Conservation (phyloP, 176 grass and related monocot species). For the Carex parvula region DNA sequence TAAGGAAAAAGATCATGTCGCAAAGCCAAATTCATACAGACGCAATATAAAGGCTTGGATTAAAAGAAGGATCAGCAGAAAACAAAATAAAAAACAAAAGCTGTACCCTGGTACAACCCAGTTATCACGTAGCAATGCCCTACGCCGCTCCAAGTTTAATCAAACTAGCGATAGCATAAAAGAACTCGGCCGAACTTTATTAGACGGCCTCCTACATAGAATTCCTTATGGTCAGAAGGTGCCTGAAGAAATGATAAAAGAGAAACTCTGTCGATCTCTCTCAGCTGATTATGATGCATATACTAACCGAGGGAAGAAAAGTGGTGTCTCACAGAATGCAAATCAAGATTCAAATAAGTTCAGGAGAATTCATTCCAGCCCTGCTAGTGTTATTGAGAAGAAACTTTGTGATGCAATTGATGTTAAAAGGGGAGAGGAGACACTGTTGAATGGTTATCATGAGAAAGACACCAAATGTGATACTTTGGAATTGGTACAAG, state of each 20-base stretch:
- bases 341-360: slow-evolving; percentile 10
- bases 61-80: slow-evolving; percentile 22
- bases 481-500: not conserved
- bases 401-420: slow-evolving; percentile 12
- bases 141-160: not conserved
- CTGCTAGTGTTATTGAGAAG: slow-evolving; percentile 7
- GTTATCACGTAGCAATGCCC: slow-evolving; percentile 1
- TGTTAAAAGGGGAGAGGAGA: not conserved
- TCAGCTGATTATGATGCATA: slow-evolving; percentile 21
- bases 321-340: not conserved
- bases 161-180: slow-evolving; percentile 14
- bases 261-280: slow-evolving; percentile 24
- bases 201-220: slow-evolving; percentile 22
- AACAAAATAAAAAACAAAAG: slow-evolving; percentile 16
- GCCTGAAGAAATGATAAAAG: slow-evolving; percentile 28
- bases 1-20: slow-evolving; percentile 9
- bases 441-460: not conserved
- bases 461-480: slow-evolving; percentile 13
- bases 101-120: not conserved
- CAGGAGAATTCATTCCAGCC: slow-evolving; percentile 20
- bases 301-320: slow-evolving; percentile 17
- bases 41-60: slow-evolving; percentile 28
- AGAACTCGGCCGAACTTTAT: slow-evolving; percentile 22
- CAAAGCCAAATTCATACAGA: slow-evolving; percentile 3
- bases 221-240: slow-evolving; percentile 30